Evolutionary conservation across 345 rosid species (phyloP), one percentile per base, ranked within the genome.

Genomic region (Kandelia obovata): DNA sequence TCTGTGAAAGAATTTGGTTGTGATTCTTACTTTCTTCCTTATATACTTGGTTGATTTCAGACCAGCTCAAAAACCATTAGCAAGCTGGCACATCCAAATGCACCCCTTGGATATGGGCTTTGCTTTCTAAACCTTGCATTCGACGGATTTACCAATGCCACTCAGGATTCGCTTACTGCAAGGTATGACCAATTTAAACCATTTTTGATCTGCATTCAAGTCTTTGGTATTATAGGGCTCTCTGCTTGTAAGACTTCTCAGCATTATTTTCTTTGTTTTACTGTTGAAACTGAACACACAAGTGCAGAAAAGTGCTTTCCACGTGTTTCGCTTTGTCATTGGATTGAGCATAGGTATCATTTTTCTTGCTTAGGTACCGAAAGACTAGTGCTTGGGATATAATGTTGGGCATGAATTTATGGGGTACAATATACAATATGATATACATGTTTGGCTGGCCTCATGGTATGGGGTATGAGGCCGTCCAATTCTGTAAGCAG

Each of bases 101-200:
- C 98, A 0, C 98, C 99, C 43, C 87, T 90, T 73, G 99, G 98
- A 55, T 95, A 95, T 59, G 89, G 95, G 35, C 90, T 95, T 37
- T 95, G 98, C 75, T 92, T 90, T 83, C 65, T 92, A 64, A 95
- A 95, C 81, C 96, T 95, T 49, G 89, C 91, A 72, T 92, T 95
- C 80, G 99, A 95, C 71, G 99, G 99, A 72, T 95, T 92, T 77
- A 95, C 99, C 68, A 95, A 95, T 37, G 98, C 99, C 31, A 95
- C 98, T 31, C 99, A 95, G 77, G 99, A 95, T 83, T 95, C 99
- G 30, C 83, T 95, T 46, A 85, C 82, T 15, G 86, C 82, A 25
- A 84, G 99, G 99, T 89, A 80, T 69, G 72, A 35, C 7, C 25
- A 21, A 23, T 16, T 20, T 21, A 11, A 26, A 2, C 7, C 30